Conservation (phyloP, 2,329 filamentous ascomycete species). For the Aureobasidium leucospermi region DNA sequence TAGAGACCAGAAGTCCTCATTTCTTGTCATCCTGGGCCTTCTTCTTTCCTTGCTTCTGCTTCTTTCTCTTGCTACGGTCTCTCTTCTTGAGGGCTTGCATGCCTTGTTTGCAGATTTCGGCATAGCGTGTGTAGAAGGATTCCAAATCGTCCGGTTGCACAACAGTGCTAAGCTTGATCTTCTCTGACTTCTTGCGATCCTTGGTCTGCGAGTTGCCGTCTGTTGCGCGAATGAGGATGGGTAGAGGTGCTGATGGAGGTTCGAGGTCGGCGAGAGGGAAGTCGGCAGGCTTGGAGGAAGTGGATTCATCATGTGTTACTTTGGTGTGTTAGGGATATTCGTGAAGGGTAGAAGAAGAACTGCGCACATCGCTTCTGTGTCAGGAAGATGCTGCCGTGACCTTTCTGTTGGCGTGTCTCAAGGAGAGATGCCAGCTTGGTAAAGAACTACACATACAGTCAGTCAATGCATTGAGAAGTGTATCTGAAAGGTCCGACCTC, state of each 20-base stretch:
- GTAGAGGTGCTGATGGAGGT: constrained; percentile 49
- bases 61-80: constrained; percentile 78
- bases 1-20: neutral
- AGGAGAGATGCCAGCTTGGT: constrained; percentile 60
- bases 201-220: constrained; percentile 57
- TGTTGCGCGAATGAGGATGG: constrained; percentile 74
- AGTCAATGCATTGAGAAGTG: no score
- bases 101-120: constrained; percentile 80
- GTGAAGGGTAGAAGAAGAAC: neutral
- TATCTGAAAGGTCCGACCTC: constrained; percentile 40
- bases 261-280: constrained; percentile 55
- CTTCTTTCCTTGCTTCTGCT: constrained; percentile 69
- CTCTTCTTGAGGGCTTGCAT: constrained; percentile 89
- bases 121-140: constrained; percentile 74
- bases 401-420: constrained; percentile 56
- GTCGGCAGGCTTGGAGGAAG: constrained; percentile 22
- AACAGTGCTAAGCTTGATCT: constrained; percentile 73
- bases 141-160: constrained; percentile 72
- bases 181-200: constrained; percentile 49
- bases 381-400: constrained; percentile 67
- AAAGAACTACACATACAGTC: constrained; percentile 57
- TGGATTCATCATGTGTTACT: neutral
- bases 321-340: neutral
- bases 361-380: constrained; percentile 66
- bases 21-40: constrained; percentile 20